Base-by-base conservation (phyloP, 192 early-diverging fungal species). In the Chytriomyces hyalinus region DNA sequence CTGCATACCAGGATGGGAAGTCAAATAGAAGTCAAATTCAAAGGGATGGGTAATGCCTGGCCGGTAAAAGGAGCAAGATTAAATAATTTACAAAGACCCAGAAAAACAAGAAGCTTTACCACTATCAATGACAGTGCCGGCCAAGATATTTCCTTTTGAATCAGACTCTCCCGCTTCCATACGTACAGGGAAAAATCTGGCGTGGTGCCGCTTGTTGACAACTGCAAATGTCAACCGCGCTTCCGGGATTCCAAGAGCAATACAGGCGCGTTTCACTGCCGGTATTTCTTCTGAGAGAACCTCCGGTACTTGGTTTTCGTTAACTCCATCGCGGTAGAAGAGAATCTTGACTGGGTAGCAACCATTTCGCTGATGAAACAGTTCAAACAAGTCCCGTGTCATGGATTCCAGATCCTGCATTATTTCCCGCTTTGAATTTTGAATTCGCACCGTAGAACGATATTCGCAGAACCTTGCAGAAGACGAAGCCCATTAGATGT, bases 241-340 rank as follows among this genome's bases (percentile, higher is more conserved):
- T 22, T 65, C 64, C n/a, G 43, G 64, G n/a, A 66, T 60, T 45
- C 71, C 71, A 46, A 74, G 36, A 5, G 47, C 49, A 28, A 75
- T 62, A 61, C 83, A 88, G 5, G 89, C 91, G 0, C 78, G 71
- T 59, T 80, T 80, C 65, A 96, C 87, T 20, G 90, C 89, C 65
- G 84, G 60, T 6, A 97, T 83, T 78, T 97, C 96, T 43, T 80
- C 83, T 8, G 88, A 80, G 8, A 88, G 53, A 0, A 94, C 91
- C 43, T 87, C 81, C 6, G 73, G 73, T 70, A 96, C 94, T 81
- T 95, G 91, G 0, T 91, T 90, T 62, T 97, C 96, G 10, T 92
- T 94, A 17, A 80, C 81, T 17, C 90, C 90, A 78, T 97, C 94
- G 71, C 96, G 92, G 80, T 94, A 97, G 78, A 96, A 93, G 1